phyloP scores from a whole-genome alignment of 2,329 filamentous ascomycete genomes.

The Xylariaceae sp. region DNA sequence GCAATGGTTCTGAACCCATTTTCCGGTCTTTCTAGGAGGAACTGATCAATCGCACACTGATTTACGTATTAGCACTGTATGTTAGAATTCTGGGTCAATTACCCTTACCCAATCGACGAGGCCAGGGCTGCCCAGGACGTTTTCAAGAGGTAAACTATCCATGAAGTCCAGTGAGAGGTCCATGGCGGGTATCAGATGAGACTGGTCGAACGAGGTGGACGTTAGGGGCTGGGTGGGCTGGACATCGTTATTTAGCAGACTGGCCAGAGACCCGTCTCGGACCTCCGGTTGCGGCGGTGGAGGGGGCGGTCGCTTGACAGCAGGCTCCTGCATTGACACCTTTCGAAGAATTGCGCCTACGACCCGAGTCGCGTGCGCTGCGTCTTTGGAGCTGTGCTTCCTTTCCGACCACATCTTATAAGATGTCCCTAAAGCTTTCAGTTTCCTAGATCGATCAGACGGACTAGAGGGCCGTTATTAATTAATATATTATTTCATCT shows the following conservation, averaged over 20 bases:
- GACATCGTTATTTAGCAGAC: conserved; percentile 37
- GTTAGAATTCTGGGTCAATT: neutral
- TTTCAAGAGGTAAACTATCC: conserved; percentile 42
- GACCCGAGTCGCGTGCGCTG: conserved; percentile 46
- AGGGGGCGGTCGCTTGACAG: conserved; percentile 23
- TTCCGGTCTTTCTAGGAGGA: conserved; percentile 33
- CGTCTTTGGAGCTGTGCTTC: conserved; percentile 44
- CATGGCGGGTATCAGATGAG: conserved; percentile 27
- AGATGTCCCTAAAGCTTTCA: conserved; percentile 44
- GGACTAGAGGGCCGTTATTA: conserved; percentile 25
- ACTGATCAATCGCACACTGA: conserved; percentile 34
- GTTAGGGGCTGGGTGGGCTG: conserved; percentile 25
- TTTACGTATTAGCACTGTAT: conserved; percentile 15
- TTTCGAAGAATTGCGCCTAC: conserved; percentile 47
- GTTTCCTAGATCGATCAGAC: conserved; percentile 39
- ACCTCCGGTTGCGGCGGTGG: conserved; percentile 31
- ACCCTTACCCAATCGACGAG: conserved; percentile 46
- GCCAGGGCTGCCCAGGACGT: conserved; percentile 38
- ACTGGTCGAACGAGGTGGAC: conserved; percentile 27
- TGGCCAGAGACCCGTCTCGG: conserved; percentile 37
- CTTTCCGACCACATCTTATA: conserved; percentile 47
- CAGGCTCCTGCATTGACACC: conserved; percentile 38
- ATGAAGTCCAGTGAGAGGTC: conserved; percentile 37
- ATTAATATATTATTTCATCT: neutral
- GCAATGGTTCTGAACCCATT: conserved; percentile 21